A percentile compares a stretch with the other conserved stretches of the same genome.
Conservation (phyloP, 2,329 filamentous ascomycete genomes). For the Chaetomium globosum region DNA sequence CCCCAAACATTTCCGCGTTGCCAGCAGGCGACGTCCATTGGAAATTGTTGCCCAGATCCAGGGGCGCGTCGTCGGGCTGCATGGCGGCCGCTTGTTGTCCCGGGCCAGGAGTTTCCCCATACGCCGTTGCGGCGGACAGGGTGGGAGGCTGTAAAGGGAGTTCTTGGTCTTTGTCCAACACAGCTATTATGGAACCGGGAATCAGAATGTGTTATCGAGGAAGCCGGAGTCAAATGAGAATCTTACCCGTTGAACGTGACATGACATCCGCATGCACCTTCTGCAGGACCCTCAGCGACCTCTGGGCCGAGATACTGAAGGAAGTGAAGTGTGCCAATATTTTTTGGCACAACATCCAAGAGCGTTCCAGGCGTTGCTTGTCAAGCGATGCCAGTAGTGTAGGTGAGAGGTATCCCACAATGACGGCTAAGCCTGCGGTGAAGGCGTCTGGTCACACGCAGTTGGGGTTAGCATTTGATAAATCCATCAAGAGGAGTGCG, state of each 20-base stretch:
- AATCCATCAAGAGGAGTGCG: neutral
- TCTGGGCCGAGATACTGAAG: slow-evolving; percentile 33
- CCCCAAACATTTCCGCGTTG: slow-evolving; percentile 23
- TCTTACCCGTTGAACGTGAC: slow-evolving; percentile 24
- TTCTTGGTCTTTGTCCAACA: slow-evolving; percentile 16
- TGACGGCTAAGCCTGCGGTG: slow-evolving; percentile 33
- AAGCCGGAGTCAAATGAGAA: neutral
- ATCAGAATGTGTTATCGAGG: neutral
- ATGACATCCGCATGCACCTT: slow-evolving; percentile 32
- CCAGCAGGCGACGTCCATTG: slow-evolving; percentile 27
- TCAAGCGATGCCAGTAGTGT: slow-evolving; percentile 22
- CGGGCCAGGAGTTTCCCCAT: neutral
- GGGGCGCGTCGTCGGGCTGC: slow-evolving; percentile 4
- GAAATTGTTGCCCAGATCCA: slow-evolving; percentile 17
- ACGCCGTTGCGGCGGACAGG: neutral
- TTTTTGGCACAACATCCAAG: slow-evolving; percentile 30
- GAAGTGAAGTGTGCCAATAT: slow-evolving; percentile 30
- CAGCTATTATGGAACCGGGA: neutral
- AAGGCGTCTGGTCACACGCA: slow-evolving; percentile 26
- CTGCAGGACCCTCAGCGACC: slow-evolving; percentile 29
- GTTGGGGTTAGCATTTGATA: neutral
- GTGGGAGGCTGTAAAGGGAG: neutral
- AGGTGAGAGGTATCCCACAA: slow-evolving; percentile 31
- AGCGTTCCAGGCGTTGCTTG: slow-evolving; percentile 24
- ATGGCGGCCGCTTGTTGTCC: neutral